Conservation (phyloP, 495 filamentous ascomycete species). For the Astrothelium macrocarpum region DNA sequence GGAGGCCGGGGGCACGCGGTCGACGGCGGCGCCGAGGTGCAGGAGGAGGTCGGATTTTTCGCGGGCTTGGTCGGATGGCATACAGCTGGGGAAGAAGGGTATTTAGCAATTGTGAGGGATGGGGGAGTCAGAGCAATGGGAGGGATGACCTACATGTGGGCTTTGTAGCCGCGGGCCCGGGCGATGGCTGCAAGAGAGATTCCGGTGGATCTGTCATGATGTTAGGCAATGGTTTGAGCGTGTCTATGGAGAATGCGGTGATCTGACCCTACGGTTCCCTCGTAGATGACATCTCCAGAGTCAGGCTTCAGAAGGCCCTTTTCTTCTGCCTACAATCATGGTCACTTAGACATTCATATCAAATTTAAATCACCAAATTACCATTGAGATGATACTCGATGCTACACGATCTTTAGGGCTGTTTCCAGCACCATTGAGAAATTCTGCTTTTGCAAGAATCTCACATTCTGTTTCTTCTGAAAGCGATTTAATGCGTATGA, state of each 20-base stretch:
- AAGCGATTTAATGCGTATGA: constrained; percentile 78
- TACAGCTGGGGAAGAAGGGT: constrained; percentile 48
- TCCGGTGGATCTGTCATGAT: constrained; percentile 50
- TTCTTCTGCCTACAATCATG: constrained; percentile 54
- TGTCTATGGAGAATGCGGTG: not conserved
- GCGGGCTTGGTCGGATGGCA: constrained; percentile 82
- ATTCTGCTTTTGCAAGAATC: constrained; percentile 93
- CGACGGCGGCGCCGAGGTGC: constrained; percentile 82
- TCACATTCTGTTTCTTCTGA: constrained; percentile 86
- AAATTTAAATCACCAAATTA: constrained; percentile 28
- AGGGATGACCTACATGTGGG: constrained; percentile 59
- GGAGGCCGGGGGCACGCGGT: constrained; percentile 79
- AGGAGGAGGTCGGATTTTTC: constrained; percentile 86
- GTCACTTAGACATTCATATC: not conserved
- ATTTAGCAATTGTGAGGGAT: not conserved
- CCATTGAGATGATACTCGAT: constrained; percentile 70
- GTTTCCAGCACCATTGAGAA: constrained; percentile 88
- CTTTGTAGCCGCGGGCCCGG: constrained; percentile 77
- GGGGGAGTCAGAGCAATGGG: not conserved
- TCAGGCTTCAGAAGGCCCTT: constrained; percentile 65
- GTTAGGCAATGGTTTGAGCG: not conserved
- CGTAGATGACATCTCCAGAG: constrained; percentile 88
- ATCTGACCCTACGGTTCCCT: constrained; percentile 73
- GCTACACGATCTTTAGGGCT: constrained; percentile 95
- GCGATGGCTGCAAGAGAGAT: constrained; percentile 88